phyloP scores from a whole-genome alignment of 768 basidiomycete species.

The Pleurotus salmoneostramineus region DNA sequence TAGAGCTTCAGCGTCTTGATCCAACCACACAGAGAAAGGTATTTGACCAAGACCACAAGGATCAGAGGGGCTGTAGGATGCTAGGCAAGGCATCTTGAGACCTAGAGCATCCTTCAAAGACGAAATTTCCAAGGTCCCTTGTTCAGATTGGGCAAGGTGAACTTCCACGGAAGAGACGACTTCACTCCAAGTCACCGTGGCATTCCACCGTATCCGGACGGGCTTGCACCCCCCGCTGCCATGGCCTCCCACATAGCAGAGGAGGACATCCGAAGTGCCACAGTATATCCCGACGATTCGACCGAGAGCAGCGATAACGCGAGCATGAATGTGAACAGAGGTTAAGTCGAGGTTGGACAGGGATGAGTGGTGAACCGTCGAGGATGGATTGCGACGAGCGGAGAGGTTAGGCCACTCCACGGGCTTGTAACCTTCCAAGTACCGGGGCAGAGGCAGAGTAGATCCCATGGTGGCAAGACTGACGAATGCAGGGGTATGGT shows the following conservation, averaged over 20 bases:
- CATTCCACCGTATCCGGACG: slow-evolving; percentile 20
- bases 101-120: slow-evolving; percentile 12
- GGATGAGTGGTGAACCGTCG: neutral
- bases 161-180: slow-evolving; percentile 10
- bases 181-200: slow-evolving; percentile 18
- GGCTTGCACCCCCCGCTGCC: slow-evolving; percentile 12
- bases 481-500: neutral
- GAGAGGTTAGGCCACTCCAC: slow-evolving; percentile 29
- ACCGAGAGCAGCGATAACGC: slow-evolving; percentile 19
- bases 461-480: neutral
- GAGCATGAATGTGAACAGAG: slow-evolving; percentile 1
- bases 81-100: slow-evolving; percentile 24
- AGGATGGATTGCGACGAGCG: slow-evolving; percentile 16
- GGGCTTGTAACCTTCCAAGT: slow-evolving; percentile 24
- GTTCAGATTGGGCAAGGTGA: neutral
- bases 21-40: slow-evolving; percentile 17
- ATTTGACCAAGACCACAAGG: neutral
- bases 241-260: slow-evolving; percentile 16
- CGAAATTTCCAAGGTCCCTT: slow-evolving; percentile 7
- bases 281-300: slow-evolving; percentile 26
- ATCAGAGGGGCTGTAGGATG: slow-evolving; percentile 16
- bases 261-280: slow-evolving; percentile 22
- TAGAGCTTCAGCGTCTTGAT: slow-evolving; percentile 10
- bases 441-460: neutral
- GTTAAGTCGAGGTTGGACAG: neutral